A percentile compares a stretch with the other conserved stretches of the same genome.
These are phyloP conservation scores for Ceratocystis eucalypticola DNA, from an alignment of 2,329 filamentous ascomycete genomes.

Conservation along the genomic window DNA sequence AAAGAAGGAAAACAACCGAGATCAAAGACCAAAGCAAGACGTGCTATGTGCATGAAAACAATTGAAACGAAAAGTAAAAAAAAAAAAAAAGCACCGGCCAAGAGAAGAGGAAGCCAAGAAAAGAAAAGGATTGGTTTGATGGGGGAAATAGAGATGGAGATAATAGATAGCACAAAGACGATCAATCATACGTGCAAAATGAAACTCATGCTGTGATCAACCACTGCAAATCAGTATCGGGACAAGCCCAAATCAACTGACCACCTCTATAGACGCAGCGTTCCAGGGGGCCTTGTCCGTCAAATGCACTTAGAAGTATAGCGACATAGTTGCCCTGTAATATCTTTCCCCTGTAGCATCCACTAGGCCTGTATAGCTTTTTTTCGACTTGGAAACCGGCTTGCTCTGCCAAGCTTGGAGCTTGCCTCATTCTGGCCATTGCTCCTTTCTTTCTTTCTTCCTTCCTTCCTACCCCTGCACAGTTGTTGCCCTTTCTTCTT, in stretches of 20 bases:
- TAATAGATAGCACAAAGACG: not conserved
- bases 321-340: no score
- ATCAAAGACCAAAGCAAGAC: conserved; percentile 2
- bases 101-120: not conserved
- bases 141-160: not conserved
- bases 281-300: not conserved
- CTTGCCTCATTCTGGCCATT: conserved; percentile 10
- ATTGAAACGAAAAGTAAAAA: not conserved
- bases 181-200: not conserved
- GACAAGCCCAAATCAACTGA: conserved; percentile 1
- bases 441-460: conserved; percentile 1
- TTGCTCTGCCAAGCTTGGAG: conserved; percentile 4
- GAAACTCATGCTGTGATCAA: not conserved
- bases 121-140: not conserved
- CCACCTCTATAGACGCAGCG: not conserved
- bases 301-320: no score
- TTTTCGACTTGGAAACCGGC: no score
- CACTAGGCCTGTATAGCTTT: no score
- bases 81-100: not conserved
- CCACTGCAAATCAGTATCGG: not conserved
- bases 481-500: not conserved
- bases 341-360: no score
- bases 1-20: conserved; percentile 7
- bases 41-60: not conserved
- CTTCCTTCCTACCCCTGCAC: not conserved